Percentiles rank a stretch among this genome's conserved stretches.
Conservation (phyloP, 768 basidiomycete species). For the Leccinum variicolor region DNA sequence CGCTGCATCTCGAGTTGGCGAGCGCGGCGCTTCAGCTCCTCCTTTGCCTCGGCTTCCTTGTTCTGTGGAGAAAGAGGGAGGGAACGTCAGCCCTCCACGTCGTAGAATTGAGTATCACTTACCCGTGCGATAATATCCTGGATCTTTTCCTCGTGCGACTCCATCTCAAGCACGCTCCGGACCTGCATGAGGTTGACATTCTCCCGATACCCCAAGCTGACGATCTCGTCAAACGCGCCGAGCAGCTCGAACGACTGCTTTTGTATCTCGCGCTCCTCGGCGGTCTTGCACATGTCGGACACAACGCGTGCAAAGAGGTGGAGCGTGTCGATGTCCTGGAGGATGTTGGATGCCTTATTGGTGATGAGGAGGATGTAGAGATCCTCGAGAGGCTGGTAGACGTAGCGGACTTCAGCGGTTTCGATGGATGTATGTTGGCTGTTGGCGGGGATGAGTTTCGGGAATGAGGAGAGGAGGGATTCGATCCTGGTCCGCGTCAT, state of each 20-base stretch:
- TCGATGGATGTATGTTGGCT: slow-evolving; percentile 58
- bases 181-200: slow-evolving; percentile 78
- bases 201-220: slow-evolving; percentile 84
- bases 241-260: slow-evolving; percentile 92
- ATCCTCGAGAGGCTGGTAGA: slow-evolving; percentile 95
- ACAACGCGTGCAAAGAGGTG: slow-evolving; percentile 93
- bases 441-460: slow-evolving; percentile 86
- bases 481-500: slow-evolving; percentile 92
- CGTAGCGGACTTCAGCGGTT: slow-evolving; percentile 92
- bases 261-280: slow-evolving; percentile 85
- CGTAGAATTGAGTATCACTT: slow-evolving; percentile 23
- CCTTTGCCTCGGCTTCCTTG: slow-evolving; percentile 99
- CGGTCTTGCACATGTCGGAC: slow-evolving; percentile 83
- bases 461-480: slow-evolving; percentile 93
- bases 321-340: slow-evolving; percentile 89
- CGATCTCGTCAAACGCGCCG: slow-evolving; percentile 94
- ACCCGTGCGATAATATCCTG: slow-evolving; percentile 97
- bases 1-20: slow-evolving; percentile 98
- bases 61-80: slow-evolving; percentile 50
- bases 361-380: slow-evolving; percentile 97
- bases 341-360: slow-evolving; percentile 97
- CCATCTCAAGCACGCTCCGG: slow-evolving; percentile 79
- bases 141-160: slow-evolving; percentile 91
- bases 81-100: neutral
- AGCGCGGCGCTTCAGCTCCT: slow-evolving; percentile 96